A percentile compares a stretch with the other conserved stretches of the same genome.
Conservation (phyloP, 2,329 filamentous ascomycete genomes). For the Cladophialophora exuberans region DNA sequence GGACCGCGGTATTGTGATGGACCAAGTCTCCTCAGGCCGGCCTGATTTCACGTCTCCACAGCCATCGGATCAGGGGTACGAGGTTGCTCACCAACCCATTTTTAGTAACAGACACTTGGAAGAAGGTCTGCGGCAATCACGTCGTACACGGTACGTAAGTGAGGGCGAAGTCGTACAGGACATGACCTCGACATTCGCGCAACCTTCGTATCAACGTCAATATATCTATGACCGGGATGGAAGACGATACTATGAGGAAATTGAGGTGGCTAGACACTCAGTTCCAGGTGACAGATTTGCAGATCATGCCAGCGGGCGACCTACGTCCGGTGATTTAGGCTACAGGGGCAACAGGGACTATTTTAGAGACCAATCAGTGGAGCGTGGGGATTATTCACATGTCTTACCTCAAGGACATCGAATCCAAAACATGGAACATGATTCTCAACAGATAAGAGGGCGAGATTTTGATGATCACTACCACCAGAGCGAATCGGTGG, state of each 20-base stretch:
- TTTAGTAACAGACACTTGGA: conserved; percentile 3
- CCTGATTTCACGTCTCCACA: not conserved
- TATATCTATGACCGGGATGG: conserved; percentile 10
- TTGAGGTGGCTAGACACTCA: not conserved
- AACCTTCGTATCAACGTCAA: conserved; percentile 2
- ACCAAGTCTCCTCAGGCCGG: not conserved
- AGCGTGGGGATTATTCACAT: not conserved
- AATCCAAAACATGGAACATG: not conserved
- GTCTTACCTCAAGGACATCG: not conserved
- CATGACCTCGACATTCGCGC: not conserved
- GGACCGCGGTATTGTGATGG: not conserved
- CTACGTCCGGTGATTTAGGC: not conserved
- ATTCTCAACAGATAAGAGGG: not conserved
- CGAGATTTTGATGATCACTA: conserved; percentile 3
- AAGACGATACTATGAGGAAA: conserved; percentile 9
- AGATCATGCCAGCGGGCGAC: not conserved
- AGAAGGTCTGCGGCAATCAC: conserved; percentile 1
- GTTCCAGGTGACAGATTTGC: not conserved
- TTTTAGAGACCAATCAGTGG: not conserved
- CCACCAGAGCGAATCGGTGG: not conserved
- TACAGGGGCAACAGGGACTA: conserved; percentile 1
- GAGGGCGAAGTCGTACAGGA: not conserved
- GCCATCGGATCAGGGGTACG: not conserved
- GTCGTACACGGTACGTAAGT: conserved; percentile 1
- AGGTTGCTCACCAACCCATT: not conserved